Conservation (phyloP, 306 rosid species). For the Macrotyloma uniflorum region DNA sequence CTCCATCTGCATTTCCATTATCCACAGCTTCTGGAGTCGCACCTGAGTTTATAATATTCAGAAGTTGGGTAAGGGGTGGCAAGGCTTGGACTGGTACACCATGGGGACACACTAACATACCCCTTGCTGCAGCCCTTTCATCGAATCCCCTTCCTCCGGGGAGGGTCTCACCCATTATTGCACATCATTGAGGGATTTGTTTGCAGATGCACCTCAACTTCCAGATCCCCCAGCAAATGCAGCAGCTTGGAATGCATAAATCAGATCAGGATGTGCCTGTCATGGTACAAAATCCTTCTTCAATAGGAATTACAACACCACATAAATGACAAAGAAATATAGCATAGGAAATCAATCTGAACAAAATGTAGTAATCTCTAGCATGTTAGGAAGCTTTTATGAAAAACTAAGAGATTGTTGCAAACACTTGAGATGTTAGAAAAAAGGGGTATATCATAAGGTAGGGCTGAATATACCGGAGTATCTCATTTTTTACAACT, state of each 20-base stretch:
- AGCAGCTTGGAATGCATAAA: constrained; percentile 96
- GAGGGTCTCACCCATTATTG: constrained; percentile 70
- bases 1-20: constrained; percentile 57
- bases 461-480: too few species aligned
- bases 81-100: constrained; percentile 87
- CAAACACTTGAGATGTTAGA: not conserved
- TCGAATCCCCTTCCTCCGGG: constrained; percentile 93
- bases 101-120: constrained; percentile 75
- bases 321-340: not conserved
- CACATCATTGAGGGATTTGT: constrained; percentile 84
- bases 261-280: constrained; percentile 88
- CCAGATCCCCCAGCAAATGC: constrained; percentile 85
- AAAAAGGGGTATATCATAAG: not conserved
- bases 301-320: constrained; percentile 1
- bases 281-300: constrained; percentile 8
- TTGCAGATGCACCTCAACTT: constrained; percentile 62
- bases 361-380: not conserved
- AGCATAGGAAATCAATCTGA: not conserved
- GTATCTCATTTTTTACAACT: not conserved
- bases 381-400: not conserved
- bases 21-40: constrained; percentile 53
- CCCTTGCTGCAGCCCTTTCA: constrained; percentile 94
- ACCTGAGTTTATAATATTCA: constrained; percentile 77
- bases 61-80: constrained; percentile 81
- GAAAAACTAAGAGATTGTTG: not conserved